Conservation (phyloP, 768 basidiomycete species). For the Termitomyces sp. region DNA sequence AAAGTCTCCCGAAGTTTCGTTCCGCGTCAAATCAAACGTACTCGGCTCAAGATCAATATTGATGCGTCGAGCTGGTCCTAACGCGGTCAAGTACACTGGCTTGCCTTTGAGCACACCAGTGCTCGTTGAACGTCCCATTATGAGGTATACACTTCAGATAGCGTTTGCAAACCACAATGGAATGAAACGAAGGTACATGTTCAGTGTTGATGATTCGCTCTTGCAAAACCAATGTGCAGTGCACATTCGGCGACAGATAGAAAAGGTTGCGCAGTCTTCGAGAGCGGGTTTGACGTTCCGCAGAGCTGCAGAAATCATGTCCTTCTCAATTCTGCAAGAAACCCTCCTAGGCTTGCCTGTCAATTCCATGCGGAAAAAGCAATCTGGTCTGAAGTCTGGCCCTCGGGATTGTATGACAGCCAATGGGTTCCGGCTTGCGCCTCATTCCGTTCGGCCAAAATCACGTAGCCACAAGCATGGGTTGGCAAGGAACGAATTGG, state of each 20-base stretch:
- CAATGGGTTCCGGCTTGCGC: slow-evolving; percentile 19
- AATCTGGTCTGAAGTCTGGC: too few relatives aligned
- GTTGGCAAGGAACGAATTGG: slow-evolving; percentile 59
- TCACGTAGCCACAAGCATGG: slow-evolving; percentile 64
- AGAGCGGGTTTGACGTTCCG: slow-evolving; percentile 41
- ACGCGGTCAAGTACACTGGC: slow-evolving; percentile 78
- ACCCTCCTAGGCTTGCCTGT: slow-evolving; percentile 49
- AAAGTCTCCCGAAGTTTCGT: slow-evolving; percentile 76
- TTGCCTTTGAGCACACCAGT: slow-evolving; percentile 76
- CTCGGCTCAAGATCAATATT: slow-evolving; percentile 81
- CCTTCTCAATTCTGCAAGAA: slow-evolving; percentile 83
- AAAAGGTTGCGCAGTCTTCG: slow-evolving; percentile 34
- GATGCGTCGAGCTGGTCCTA: slow-evolving; percentile 78
- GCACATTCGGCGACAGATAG: slow-evolving; percentile 63
- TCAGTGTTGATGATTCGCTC: slow-evolving; percentile 80
- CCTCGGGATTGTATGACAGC: slow-evolving; percentile 4
- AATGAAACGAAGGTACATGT: slow-evolving; percentile 85
- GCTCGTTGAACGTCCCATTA: slow-evolving; percentile 86
- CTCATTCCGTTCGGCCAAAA: slow-evolving; percentile 53
- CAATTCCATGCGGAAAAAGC: slow-evolving; percentile 14
- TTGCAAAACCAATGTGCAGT: slow-evolving; percentile 71
- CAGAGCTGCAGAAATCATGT: slow-evolving; percentile 66
- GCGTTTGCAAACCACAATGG: slow-evolving; percentile 71
- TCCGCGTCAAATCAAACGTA: slow-evolving; percentile 83
- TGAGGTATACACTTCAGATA: slow-evolving; percentile 94